These are phyloP conservation scores for Encephalitozoon cuniculi DNA, from an alignment of 371 early-diverging fungal species.

Conservation along the genomic window DNA sequence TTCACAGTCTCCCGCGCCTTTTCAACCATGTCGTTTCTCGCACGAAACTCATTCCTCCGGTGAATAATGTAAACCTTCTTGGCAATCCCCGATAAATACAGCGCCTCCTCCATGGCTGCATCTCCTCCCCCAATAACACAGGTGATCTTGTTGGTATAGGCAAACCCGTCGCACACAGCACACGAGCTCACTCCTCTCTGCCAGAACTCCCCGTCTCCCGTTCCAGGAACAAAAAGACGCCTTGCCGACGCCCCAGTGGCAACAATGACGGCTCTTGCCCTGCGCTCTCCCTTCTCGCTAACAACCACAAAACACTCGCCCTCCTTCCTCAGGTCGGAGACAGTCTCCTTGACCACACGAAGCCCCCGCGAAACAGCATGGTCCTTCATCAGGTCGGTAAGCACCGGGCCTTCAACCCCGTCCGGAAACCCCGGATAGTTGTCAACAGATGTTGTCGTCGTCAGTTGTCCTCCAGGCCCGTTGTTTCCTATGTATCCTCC, in stretches of 20 bases:
- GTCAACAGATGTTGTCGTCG: conserved; percentile 62
- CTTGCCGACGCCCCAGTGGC: conserved; percentile 96
- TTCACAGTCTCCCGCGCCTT: conserved; percentile 72
- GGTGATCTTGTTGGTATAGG: conserved; percentile 78
- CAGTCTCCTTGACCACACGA: conserved; percentile 63
- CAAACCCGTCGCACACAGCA: conserved; percentile 96
- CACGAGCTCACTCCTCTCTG: conserved; percentile 92
- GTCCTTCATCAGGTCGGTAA: conserved; percentile 66
- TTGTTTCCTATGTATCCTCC: conserved; percentile 64
- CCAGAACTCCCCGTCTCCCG: conserved; percentile 75
- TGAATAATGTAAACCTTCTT: conserved; percentile 81
- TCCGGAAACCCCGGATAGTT: conserved; percentile 63
- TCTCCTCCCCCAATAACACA: conserved; percentile 94
- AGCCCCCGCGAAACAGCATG: conserved; percentile 81
- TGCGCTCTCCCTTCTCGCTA: conserved; percentile 61
- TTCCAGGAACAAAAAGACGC: conserved; percentile 65
- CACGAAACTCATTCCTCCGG: conserved; percentile 83
- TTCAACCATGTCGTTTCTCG: conserved; percentile 83
- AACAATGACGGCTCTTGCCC: conserved; percentile 74
- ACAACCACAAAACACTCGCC: conserved; percentile 40
- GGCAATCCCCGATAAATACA: conserved; percentile 77
- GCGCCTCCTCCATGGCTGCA: conserved; percentile 92
- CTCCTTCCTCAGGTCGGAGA: conserved; percentile 38
- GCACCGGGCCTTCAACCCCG: conserved; percentile 54
- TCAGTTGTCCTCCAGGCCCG: conserved; percentile 69